These are phyloP conservation scores for Huntiella omanensis DNA, from an alignment of 2,329 filamentous ascomycete species.

Conservation along the genomic window DNA sequence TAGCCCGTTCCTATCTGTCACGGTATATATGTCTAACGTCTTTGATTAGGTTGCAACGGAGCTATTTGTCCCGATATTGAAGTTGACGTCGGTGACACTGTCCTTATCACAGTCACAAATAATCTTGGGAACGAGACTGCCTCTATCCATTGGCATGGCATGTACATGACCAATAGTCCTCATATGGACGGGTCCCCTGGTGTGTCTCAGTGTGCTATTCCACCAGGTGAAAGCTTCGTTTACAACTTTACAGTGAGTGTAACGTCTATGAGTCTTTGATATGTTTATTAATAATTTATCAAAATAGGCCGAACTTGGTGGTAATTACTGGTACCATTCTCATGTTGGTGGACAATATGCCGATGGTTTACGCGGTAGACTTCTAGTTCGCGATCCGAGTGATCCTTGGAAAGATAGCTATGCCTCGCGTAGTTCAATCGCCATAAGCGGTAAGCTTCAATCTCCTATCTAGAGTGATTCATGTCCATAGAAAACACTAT, in stretches of 20 bases:
- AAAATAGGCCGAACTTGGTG: conserved; percentile 21
- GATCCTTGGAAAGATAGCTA: conserved; percentile 18
- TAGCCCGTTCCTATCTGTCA: background rate
- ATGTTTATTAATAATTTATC: background rate
- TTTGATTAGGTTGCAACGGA: conserved; percentile 20
- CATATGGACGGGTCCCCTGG: conserved; percentile 40
- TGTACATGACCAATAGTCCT: conserved; percentile 32
- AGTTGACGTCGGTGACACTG: conserved; percentile 19
- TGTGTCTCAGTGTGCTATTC: conserved; percentile 35
- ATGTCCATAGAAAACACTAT: background rate
- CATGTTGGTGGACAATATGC: conserved; percentile 30
- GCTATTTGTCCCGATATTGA: conserved; percentile 5
- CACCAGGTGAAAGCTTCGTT: conserved; percentile 30
- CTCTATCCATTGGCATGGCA: conserved; percentile 38
- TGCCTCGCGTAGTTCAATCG: too few relatives aligned
- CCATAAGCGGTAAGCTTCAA: background rate
- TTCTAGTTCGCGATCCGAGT: conserved; percentile 33
- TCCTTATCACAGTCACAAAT: conserved; percentile 31
- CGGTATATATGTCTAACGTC: background rate
- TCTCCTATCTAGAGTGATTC: background rate
- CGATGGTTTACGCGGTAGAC: conserved; percentile 34
- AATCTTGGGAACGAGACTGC: conserved; percentile 32
- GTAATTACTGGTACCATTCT: conserved; percentile 26
- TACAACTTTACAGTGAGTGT: conserved; percentile 30
- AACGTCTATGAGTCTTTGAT: background rate